Evolutionary conservation across 129 eudicot species (phyloP).

Genomic region (Kitagawia praeruptora): DNA sequence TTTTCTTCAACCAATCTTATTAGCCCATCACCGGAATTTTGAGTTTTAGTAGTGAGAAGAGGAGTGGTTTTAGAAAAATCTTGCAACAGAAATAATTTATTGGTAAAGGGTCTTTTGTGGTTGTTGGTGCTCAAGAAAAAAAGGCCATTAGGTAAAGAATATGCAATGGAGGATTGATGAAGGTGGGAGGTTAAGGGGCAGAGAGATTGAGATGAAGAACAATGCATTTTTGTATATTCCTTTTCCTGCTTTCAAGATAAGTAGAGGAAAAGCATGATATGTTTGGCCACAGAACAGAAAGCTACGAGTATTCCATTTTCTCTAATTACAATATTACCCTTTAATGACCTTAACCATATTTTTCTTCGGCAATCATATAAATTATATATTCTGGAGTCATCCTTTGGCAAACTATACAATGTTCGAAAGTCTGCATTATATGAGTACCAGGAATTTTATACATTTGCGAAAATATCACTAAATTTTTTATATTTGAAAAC

Average conservation of each 20-base stretch:
- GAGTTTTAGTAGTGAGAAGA: background rate
- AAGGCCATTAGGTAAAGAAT: background rate
- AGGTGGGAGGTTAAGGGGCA: slow-evolving; percentile 15
- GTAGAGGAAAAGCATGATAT: background rate
- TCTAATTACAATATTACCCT: slow-evolving; percentile 5
- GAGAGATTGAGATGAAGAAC: slow-evolving; percentile 11
- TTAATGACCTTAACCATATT: background rate
- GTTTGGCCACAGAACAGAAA: background rate
- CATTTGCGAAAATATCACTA: too few relatives aligned
- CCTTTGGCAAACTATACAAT: too few relatives aligned
- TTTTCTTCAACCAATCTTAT: background rate
- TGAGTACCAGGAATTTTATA: too few relatives aligned
- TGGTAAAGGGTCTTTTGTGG: background rate
- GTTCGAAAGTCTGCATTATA: too few relatives aligned
- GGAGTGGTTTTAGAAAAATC: background rate
- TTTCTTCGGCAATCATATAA: background rate
- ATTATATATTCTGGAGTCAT: too few relatives aligned
- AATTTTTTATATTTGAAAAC: too few relatives aligned
- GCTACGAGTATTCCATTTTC: background rate
- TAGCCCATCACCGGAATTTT: background rate
- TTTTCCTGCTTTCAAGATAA: background rate
- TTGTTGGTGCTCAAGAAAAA: slow-evolving; percentile 8
- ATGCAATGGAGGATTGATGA: slow-evolving; percentile 6
- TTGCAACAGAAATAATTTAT: background rate
- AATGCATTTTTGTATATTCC: slow-evolving; percentile 13